Percentiles rank a stretch among this genome's conserved stretches.
These are phyloP conservation scores for Plectosphaerella plurivora DNA, from an alignment of 2,329 filamentous ascomycete species.

Conservation along the genomic window DNA sequence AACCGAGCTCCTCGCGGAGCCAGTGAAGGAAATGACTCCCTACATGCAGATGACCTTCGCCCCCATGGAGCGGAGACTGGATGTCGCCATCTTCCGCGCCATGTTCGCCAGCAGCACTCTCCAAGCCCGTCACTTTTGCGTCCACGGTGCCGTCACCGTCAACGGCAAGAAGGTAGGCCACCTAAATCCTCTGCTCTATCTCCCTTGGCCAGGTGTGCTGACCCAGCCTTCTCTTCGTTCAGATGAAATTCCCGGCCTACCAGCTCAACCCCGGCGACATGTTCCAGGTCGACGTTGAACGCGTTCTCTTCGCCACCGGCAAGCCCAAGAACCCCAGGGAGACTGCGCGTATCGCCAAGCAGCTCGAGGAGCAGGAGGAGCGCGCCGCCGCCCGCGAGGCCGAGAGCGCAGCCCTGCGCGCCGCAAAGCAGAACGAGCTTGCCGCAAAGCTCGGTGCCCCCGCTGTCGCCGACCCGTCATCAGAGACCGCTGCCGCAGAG, in stretches of 20 bases:
- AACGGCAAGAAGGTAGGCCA: constrained; percentile 82
- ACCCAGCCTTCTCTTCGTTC: not conserved
- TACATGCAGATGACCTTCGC: constrained; percentile 97
- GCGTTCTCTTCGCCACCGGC: constrained; percentile 85
- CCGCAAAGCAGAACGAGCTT: not conserved
- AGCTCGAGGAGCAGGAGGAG: constrained; percentile 17
- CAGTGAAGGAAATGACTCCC: constrained; percentile 56
- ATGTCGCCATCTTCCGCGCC: constrained; percentile 90
- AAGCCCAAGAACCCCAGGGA: constrained; percentile 50
- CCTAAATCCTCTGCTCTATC: not conserved
- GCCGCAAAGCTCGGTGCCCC: constrained; percentile 2
- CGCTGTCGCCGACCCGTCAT: constrained; percentile 15
- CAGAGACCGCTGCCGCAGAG: constrained; percentile 18
- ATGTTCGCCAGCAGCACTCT: constrained; percentile 90
- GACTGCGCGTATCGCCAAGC: constrained; percentile 5
- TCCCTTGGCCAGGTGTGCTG: not conserved
- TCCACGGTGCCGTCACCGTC: constrained; percentile 90
- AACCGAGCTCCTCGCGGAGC: constrained; percentile 21
- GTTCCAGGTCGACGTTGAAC: constrained; percentile 90
- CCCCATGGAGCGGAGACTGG: constrained; percentile 82
- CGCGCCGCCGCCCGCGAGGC: constrained; percentile 21
- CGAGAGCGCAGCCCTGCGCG: constrained; percentile 21
- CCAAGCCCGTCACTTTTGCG: constrained; percentile 90
- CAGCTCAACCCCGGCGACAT: constrained; percentile 95
- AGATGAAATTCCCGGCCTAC: constrained; percentile 93